phyloP scores from a whole-genome alignment of 2,329 filamentous ascomycete species.

The Trichoderma endophyticum region DNA sequence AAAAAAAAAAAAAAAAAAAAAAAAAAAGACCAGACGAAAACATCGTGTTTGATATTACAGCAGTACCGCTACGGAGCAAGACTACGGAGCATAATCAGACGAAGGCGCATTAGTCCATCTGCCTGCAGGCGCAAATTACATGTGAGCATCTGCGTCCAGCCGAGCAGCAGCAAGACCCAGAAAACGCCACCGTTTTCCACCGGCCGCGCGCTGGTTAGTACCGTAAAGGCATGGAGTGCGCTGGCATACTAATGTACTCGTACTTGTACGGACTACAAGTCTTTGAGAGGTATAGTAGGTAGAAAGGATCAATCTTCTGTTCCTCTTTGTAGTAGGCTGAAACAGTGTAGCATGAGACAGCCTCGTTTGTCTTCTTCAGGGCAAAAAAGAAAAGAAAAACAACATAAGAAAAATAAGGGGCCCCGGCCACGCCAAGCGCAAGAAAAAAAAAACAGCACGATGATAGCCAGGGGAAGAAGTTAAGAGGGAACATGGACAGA shows the following conservation, averaged over 20 bases:
- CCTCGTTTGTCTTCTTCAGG: neutral
- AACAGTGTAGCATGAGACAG: neutral
- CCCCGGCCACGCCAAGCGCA: neutral
- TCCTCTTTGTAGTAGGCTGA: neutral
- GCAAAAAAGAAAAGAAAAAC: neutral
- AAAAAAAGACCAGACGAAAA: neutral
- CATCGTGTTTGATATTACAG: neutral
- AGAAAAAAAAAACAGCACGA: neutral
- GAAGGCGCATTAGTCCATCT: slow-evolving; percentile 8
- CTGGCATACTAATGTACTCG: neutral
- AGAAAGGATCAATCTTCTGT: neutral
- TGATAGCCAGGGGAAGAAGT: neutral
- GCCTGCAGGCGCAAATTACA: neutral
- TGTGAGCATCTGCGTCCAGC: slow-evolving; percentile 5
- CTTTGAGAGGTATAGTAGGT: neutral
- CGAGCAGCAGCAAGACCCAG: neutral
- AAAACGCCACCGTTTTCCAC: neutral
- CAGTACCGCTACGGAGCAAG: neutral
- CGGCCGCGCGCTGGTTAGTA: neutral
- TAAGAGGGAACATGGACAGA: neutral
- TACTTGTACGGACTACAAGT: neutral
- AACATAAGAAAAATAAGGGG: neutral
- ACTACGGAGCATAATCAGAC: neutral
- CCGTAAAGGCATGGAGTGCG: neutral
- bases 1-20: neutral